A percentile compares a stretch with the other conserved stretches of the same genome.
These are phyloP conservation scores for Penicillium sp. DNA, from an alignment of 2,329 filamentous ascomycete species.

Conservation along the genomic window DNA sequence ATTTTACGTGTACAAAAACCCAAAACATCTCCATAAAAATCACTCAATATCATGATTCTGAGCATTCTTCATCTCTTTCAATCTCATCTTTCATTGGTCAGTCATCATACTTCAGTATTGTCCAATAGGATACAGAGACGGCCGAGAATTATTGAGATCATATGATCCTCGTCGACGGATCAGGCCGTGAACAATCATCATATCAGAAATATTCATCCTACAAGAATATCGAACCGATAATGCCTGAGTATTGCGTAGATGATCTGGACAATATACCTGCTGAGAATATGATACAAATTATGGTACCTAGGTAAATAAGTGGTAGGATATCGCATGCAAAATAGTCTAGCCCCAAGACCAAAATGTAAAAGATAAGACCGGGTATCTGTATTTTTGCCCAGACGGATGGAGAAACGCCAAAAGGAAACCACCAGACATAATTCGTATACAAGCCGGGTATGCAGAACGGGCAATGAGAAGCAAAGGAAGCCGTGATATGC, in stretches of 20 bases:
- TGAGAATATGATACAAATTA: background rate
- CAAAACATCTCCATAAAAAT: no score
- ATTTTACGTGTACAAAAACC: no score
- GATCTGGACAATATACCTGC: background rate
- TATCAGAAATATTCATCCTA: background rate
- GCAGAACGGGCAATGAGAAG: background rate
- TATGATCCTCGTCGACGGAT: no score
- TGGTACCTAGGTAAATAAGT: background rate
- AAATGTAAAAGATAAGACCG: background rate
- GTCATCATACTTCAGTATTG: no score
- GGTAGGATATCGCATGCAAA: background rate
- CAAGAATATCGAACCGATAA: background rate
- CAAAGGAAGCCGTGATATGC: conserved; percentile 3
- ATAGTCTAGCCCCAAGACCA: background rate
- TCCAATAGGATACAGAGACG: no score
- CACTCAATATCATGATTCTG: no score
- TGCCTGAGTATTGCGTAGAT: no score
- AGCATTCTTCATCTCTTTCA: no score
- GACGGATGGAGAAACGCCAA: conserved; percentile 2
- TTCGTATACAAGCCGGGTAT: conserved; percentile 4
- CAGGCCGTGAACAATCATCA: no score
- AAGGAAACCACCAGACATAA: conserved; percentile 1
- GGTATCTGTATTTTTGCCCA: conserved; percentile 7
- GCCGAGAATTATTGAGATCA: no score
- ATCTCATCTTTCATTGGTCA: no score